Evolutionary conservation across 306 rosid genomes (phyloP).

Genomic region (Ochetophila trinervis): DNA sequence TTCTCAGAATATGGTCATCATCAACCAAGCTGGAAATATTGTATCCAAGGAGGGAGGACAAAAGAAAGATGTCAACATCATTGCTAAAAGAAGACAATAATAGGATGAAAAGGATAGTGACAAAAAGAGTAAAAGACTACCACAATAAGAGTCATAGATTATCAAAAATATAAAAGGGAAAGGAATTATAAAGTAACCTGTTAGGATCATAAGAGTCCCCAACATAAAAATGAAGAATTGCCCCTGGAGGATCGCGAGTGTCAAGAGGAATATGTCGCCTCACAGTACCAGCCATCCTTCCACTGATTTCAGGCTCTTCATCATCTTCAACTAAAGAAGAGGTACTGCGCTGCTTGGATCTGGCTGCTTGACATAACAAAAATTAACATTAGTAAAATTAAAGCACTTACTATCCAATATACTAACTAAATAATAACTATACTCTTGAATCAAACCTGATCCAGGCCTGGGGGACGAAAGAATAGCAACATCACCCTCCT

Average conservation of each 20-base stretch:
- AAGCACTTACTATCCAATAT: not conserved
- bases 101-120: not conserved
- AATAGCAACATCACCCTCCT: constrained; percentile 99
- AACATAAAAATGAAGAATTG: constrained; percentile 88
- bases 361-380: constrained; percentile 52
- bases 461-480: constrained; percentile 94
- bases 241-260: constrained; percentile 92
- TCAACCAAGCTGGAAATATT: constrained; percentile 47
- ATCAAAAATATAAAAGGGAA: not conserved
- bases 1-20: constrained; percentile 82
- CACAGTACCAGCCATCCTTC: constrained; percentile 91
- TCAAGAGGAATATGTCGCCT: constrained; percentile 86
- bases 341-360: constrained; percentile 61
- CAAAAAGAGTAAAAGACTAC: not conserved
- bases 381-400: constrained; percentile 9
- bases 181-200: constrained; percentile 43
- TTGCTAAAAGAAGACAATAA: not conserved
- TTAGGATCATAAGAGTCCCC: constrained; percentile 79
- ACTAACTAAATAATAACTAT: constrained; percentile 2
- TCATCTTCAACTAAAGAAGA: constrained; percentile 50
- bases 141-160: not conserved
- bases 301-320: constrained; percentile 72
- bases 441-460: constrained; percentile 57
- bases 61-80: constrained; percentile 15
- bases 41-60: constrained; percentile 1